phyloP scores from a whole-genome alignment of 306 rosid species.

The Cucurbita maxima region DNA sequence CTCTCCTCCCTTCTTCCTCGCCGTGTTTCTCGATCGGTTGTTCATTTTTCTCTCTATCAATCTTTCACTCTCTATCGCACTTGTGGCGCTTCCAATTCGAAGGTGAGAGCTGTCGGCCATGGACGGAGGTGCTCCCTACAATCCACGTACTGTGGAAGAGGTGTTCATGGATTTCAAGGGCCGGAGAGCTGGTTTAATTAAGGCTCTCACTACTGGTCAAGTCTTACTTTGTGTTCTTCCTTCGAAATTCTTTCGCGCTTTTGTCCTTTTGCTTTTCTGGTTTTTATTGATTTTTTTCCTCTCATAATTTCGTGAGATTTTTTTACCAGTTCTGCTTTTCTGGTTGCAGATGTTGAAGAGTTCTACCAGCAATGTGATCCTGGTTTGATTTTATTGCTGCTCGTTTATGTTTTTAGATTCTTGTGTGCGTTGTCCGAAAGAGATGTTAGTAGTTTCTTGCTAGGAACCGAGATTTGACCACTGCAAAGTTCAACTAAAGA shows the following conservation, averaged over 20 bases:
- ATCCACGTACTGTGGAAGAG: constrained; percentile 39
- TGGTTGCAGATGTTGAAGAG: constrained; percentile 25
- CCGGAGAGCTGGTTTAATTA: constrained; percentile 29
- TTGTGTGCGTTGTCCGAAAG: background rate
- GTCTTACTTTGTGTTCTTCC: background rate
- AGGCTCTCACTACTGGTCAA: constrained; percentile 38
- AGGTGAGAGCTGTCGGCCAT: background rate
- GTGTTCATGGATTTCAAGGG: constrained; percentile 33
- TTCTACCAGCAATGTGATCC: constrained; percentile 19
- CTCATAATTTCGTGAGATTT: background rate
- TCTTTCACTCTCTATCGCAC: background rate
- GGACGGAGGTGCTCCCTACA: constrained; percentile 23
- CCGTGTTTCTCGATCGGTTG: background rate
- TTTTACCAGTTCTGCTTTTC: background rate
- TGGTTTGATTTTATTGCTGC: background rate
- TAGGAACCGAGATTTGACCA: background rate
- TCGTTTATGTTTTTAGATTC: background rate
- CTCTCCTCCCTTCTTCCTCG: background rate
- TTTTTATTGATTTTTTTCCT: background rate
- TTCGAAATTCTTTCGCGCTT: background rate
- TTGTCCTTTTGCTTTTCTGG: background rate
- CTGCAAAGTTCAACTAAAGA: background rate
- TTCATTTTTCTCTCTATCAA: background rate
- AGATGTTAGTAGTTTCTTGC: background rate
- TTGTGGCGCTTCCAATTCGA: background rate